Evolutionary conservation across 805 yeast genomes (phyloP).

Genomic region (Myxozyma neotropica): DNA sequence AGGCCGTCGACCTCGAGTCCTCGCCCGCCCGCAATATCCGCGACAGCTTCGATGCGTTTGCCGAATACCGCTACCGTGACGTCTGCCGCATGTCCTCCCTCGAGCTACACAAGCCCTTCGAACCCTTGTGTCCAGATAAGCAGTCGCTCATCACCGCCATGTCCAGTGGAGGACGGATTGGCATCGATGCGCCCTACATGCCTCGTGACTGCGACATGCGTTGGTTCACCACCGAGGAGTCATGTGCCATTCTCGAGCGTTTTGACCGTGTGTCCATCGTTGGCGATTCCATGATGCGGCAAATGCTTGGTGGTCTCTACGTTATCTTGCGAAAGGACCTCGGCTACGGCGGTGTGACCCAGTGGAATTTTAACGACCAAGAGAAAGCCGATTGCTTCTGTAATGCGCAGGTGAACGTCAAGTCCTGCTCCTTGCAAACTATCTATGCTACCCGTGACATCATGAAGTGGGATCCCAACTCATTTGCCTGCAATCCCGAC

Average conservation of each 20-base stretch:
- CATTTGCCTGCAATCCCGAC: conserved; percentile 31
- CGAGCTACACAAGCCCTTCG: conserved; percentile 33
- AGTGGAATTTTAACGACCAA: conserved; percentile 33
- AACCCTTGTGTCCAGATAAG: conserved; percentile 31
- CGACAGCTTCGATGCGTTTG: conserved; percentile 31
- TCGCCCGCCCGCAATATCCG: conserved; percentile 13
- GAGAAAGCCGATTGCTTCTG: conserved; percentile 34
- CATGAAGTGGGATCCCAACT: conserved; percentile 31
- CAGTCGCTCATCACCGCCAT: conserved; percentile 27
- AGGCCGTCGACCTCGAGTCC: conserved; percentile 3
- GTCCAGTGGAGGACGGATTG: conserved; percentile 32
- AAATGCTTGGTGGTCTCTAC: conserved; percentile 33
- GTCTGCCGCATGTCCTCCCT: conserved; percentile 33
- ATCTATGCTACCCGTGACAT: conserved; percentile 28
- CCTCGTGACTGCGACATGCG: conserved; percentile 36
- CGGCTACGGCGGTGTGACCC: conserved; percentile 34
- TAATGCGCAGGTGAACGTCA: conserved; percentile 34
- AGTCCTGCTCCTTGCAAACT: conserved; percentile 31
- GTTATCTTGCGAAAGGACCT: conserved; percentile 29
- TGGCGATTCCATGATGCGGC: conserved; percentile 35
- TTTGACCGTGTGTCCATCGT: conserved; percentile 31
- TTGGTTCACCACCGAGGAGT: conserved; percentile 32
- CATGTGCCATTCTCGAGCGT: conserved; percentile 27
- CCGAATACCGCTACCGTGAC: conserved; percentile 30
- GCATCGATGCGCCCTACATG: conserved; percentile 34